Evolutionary conservation across 2,329 filamentous ascomycete species (phyloP), one percentile per base, ranked within the genome.

Genomic region (Nigrospora oryzae): DNA sequence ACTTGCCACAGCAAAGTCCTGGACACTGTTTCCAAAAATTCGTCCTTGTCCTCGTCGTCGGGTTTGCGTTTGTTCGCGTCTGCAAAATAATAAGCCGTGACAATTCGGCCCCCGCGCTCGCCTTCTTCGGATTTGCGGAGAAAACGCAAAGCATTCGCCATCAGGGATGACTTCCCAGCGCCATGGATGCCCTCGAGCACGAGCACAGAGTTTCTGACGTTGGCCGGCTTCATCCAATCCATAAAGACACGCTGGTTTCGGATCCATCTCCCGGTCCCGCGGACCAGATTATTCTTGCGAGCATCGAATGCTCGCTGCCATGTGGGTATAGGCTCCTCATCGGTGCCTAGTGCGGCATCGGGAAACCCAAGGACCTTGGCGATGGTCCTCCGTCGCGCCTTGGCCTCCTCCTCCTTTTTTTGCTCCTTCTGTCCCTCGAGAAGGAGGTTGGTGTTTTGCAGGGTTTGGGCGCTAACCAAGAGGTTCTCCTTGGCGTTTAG

Each of bases 151-250:
- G 55, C 51, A 38, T 62, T 63, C 11, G 60, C 54, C 47, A 60
- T 56, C 46, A 62, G 46, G 17, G 60, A 61, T 15, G 61, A 62
- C 48, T 63, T 63, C 4, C 61, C 61, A 1, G 61, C 56, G 31
- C 57, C 56, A 30, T 54, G 56, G 14, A 47, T 49, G 2, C 61
- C 61, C 12, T 51, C 55, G 3, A 63, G 45, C 1, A 60, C 50
- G 11, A 63, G 42, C 0, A 61, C 46, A 6, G 54, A 48, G 19
- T 56, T 57, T 14, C 40, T 39, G 3, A 52, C 51, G 10, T 52
- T 40, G 1, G 45, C 40, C 5, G 53, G 49, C 15, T 47, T 51
- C 15, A 51, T 48, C 59, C 59, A 61, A 28, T 53, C 43, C 3
- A 45, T 39, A 44, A 56, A 59, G 10, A 35, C 40, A 2, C 50